A percentile compares a stretch with the other conserved stretches of the same genome.
Evolutionary conservation across 495 filamentous ascomycete species (phyloP).

Genomic region (Pyrenopolyporus hunteri): DNA sequence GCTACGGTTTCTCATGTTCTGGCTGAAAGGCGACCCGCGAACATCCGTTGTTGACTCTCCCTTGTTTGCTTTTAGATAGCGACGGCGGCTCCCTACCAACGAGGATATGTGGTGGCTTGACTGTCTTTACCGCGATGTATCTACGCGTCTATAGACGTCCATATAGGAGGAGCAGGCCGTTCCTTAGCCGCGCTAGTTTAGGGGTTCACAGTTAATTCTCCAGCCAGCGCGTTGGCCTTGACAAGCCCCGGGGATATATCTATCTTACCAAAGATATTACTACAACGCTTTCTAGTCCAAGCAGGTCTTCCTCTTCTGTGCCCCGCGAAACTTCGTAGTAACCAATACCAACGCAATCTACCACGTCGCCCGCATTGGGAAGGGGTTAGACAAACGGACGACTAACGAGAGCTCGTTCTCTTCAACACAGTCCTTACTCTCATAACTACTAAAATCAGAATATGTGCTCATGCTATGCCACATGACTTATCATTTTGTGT

Average conservation of each 20-base stretch:
- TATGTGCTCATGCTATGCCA: conserved; percentile 30
- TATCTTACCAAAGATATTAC: background rate
- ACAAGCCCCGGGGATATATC: background rate
- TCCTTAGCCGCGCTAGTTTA: conserved; percentile 3
- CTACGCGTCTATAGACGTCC: conserved; percentile 29
- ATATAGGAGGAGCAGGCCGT: conserved; percentile 17
- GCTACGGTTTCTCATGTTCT: conserved; percentile 11
- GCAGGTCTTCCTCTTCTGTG: background rate
- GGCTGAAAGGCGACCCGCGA: background rate
- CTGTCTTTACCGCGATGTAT: conserved; percentile 34
- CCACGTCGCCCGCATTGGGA: conserved; percentile 3
- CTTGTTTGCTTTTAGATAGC: conserved; percentile 5
- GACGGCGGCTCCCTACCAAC: conserved; percentile 1
- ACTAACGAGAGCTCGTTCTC: background rate
- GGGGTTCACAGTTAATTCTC: background rate
- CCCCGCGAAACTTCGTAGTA: conserved; percentile 1
- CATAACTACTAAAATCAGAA: background rate
- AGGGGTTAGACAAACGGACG: conserved; percentile 1
- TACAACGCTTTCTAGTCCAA: background rate
- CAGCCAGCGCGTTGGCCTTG: background rate
- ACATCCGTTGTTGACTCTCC: conserved; percentile 11
- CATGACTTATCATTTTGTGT: conserved; percentile 26
- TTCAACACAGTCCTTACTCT: background rate
- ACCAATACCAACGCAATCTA: background rate
- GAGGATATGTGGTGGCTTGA: conserved; percentile 20